Conservation (phyloP, 2,329 filamentous ascomycete species). For the Emmonsia crescens region DNA sequence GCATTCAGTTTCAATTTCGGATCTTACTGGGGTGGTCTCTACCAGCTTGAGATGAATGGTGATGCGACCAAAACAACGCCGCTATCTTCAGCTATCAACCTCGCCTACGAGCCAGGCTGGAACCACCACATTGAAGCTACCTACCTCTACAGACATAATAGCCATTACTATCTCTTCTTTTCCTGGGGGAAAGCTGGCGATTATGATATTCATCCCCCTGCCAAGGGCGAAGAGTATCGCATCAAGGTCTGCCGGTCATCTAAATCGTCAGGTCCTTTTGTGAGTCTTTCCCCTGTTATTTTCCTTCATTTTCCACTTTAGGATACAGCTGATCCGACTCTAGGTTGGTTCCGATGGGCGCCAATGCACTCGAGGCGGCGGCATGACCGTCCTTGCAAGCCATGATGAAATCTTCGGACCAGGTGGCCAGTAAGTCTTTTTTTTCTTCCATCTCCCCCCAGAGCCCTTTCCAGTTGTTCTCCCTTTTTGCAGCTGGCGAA, state of each 20-base stretch:
- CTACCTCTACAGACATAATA: neutral
- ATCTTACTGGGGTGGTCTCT: slow-evolving; percentile 58
- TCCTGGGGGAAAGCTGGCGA: slow-evolving; percentile 1
- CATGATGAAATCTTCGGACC: slow-evolving; percentile 54
- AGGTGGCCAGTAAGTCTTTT: slow-evolving; percentile 52
- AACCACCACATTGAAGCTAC: neutral
- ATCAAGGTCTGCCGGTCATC: slow-evolving; percentile 53
- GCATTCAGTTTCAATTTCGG: slow-evolving; percentile 49
- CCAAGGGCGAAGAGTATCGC: slow-evolving; percentile 47
- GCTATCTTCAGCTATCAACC: neutral
- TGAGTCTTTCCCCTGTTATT: slow-evolving; percentile 11
- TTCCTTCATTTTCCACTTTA: neutral
- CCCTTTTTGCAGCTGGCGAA: neutral
- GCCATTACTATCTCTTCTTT: neutral
- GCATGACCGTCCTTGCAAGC: slow-evolving; percentile 48
- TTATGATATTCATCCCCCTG: slow-evolving; percentile 26
- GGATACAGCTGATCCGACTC: neutral
- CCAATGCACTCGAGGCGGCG: slow-evolving; percentile 46
- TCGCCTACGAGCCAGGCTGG: slow-evolving; percentile 3
- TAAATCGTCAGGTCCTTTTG: slow-evolving; percentile 44
- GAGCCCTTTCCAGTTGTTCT: neutral
- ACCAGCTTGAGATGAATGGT: slow-evolving; percentile 39
- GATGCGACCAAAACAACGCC: neutral
- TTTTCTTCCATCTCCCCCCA: slow-evolving; percentile 34
- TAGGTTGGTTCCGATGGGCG: slow-evolving; percentile 41